These are phyloP conservation scores for Lagenaria siceraria DNA, from an alignment of 306 rosid species.

Conservation along the genomic window DNA sequence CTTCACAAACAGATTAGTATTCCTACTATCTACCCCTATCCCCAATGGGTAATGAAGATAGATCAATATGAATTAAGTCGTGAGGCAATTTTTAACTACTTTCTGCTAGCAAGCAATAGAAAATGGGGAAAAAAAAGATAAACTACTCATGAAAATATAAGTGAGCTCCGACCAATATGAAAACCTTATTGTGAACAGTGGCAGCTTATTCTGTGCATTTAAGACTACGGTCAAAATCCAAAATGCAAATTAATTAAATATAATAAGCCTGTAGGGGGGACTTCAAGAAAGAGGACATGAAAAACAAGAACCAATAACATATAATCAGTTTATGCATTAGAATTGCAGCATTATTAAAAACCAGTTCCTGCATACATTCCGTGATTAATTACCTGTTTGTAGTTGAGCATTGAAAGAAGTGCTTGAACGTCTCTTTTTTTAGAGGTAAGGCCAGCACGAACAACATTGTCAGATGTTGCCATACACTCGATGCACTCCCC, in stretches of 20 bases:
- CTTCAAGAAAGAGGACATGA: not conserved
- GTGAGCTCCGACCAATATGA: not conserved
- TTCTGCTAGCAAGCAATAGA: not conserved
- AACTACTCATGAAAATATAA: not conserved
- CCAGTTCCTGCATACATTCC: not conserved
- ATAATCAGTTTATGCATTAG: not conserved
- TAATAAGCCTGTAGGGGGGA: not conserved
- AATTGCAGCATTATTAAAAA: not conserved
- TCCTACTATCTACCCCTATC: not conserved
- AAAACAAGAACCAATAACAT: not conserved
- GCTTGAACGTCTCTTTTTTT: conserved; percentile 23
- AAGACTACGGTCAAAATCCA: not conserved
- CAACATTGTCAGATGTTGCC: conserved; percentile 40
- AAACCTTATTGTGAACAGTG: not conserved
- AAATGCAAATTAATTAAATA: not conserved
- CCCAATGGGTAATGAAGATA: not conserved
- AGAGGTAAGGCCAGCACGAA: conserved; percentile 32
- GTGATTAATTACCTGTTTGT: conserved; percentile 27
- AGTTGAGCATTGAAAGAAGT: conserved; percentile 29
- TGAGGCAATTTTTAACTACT: not conserved
- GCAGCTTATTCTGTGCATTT: not conserved
- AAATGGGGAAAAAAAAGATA: not conserved
- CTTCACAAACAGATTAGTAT: no score
- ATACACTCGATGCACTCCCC: conserved; percentile 35
- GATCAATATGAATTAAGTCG: not conserved